These are phyloP conservation scores for Colletotrichum simmondsii DNA, from an alignment of 2,329 filamentous ascomycete species.

Conservation along the genomic window DNA sequence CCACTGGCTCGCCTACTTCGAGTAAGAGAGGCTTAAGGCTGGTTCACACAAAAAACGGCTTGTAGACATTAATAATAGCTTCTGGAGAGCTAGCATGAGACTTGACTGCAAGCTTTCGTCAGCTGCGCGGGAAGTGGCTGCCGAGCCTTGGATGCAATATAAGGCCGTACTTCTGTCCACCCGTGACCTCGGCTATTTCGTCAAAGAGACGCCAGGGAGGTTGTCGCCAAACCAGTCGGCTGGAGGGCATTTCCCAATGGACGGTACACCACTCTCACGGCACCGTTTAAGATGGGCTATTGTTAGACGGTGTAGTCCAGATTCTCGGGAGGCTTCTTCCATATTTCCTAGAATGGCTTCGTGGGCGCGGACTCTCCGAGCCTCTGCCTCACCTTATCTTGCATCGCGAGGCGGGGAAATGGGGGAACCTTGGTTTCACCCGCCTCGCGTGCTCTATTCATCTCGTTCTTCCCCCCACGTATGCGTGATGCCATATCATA, in stretches of 20 bases:
- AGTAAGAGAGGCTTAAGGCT: not conserved
- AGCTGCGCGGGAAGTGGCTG: not conserved
- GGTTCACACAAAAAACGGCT: not conserved
- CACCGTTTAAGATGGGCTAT: not conserved
- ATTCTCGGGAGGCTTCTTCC: conserved; percentile 29
- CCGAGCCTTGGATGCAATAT: not conserved
- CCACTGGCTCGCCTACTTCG: not conserved
- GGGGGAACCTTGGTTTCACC: conserved; percentile 5
- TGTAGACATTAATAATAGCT: not conserved
- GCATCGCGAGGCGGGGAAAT: conserved; percentile 9
- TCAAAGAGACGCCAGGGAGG: no score
- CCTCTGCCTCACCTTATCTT: conserved; percentile 15
- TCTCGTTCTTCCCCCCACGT: not conserved
- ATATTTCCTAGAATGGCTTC: conserved; percentile 29
- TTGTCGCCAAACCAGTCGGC: not conserved
- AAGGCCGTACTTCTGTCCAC: not conserved
- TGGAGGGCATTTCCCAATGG: not conserved
- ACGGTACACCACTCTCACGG: not conserved
- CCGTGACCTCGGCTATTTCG: no score
- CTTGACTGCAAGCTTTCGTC: not conserved
- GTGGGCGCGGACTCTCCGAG: conserved; percentile 16
- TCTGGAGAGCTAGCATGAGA: conserved; percentile 8
- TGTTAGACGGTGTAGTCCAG: conserved; percentile 13
- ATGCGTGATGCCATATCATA: not conserved
- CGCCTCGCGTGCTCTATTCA: not conserved